These are phyloP conservation scores for Aspergillus sparsus DNA, from an alignment of 495 filamentous ascomycete species.

Conservation along the genomic window DNA sequence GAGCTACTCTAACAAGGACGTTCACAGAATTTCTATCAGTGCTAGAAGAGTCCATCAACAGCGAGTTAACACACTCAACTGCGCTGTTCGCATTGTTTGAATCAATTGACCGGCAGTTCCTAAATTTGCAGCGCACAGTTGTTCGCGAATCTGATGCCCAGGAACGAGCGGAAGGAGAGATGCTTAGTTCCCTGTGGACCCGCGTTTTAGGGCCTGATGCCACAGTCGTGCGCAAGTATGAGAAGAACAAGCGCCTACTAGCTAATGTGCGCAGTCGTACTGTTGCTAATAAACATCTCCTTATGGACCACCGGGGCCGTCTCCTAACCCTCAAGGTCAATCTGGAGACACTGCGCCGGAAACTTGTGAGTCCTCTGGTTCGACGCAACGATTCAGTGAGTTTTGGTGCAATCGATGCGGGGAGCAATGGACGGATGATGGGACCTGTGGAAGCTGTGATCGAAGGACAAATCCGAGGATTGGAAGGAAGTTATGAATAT, in stretches of 20 bases:
- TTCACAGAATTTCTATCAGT: constrained; percentile 86
- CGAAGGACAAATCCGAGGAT: constrained; percentile 78
- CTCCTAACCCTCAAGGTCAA: constrained; percentile 77
- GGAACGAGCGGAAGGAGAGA: constrained; percentile 73
- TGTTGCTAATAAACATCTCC: constrained; percentile 77
- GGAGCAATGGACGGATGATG: constrained; percentile 58
- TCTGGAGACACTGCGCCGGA: constrained; percentile 73
- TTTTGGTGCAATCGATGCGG: constrained; percentile 39
- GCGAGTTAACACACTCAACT: constrained; percentile 73
- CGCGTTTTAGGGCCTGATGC: constrained; percentile 74
- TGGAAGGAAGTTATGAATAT: constrained; percentile 76
- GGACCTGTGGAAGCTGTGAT: constrained; percentile 56
- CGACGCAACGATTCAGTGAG: constrained; percentile 59
- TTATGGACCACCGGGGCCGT: constrained; percentile 80
- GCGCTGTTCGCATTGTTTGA: constrained; percentile 82
- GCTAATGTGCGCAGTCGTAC: constrained; percentile 76
- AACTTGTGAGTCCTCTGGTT: constrained; percentile 79
- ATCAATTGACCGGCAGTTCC: constrained; percentile 81
- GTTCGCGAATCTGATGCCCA: constrained; percentile 78
- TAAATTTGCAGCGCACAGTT: constrained; percentile 83
- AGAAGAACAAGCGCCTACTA: constrained; percentile 77
- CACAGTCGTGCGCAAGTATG: constrained; percentile 75
- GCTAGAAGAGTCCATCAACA: constrained; percentile 83
- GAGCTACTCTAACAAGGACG: constrained; percentile 74
- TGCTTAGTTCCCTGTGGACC: constrained; percentile 83